A percentile compares a stretch with the other conserved stretches of the same genome.
These are phyloP conservation scores for Penicillium sp. DNA, from an alignment of 2,329 filamentous ascomycete species.

Conservation along the genomic window DNA sequence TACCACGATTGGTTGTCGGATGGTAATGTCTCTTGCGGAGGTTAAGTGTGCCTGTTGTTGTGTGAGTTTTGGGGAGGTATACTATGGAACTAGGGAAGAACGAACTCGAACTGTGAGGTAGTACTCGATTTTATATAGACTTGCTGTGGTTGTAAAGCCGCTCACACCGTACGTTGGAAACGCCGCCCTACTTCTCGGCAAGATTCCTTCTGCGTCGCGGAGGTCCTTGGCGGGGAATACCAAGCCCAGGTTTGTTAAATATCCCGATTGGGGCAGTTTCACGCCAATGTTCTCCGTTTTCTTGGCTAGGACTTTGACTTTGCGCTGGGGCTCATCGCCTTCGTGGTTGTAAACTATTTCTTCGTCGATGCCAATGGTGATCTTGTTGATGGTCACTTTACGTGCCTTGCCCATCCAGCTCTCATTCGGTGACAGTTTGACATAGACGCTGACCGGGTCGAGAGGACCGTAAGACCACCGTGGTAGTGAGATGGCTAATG, in stretches of 20 bases:
- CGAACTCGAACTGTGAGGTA: conserved; percentile 83
- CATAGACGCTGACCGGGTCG: conserved; percentile 91
- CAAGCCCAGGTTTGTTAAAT: conserved; percentile 82
- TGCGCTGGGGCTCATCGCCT: conserved; percentile 86
- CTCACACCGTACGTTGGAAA: conserved; percentile 83
- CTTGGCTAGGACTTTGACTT: conserved; percentile 76
- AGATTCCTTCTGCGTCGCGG: conserved; percentile 74
- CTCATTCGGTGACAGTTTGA: conserved; percentile 83
- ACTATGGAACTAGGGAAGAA: not conserved
- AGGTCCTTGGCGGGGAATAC: conserved; percentile 85
- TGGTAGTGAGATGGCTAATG: conserved; percentile 80
- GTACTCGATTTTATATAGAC: conserved; percentile 96
- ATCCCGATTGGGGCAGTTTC: conserved; percentile 82
- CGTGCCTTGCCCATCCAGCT: conserved; percentile 86
- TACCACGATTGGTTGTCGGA: conserved; percentile 89
- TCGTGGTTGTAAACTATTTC: conserved; percentile 98
- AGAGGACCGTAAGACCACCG: conserved; percentile 93
- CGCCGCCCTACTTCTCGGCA: conserved; percentile 72
- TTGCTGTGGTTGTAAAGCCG: conserved; percentile 88
- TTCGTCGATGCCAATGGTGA: conserved; percentile 88
- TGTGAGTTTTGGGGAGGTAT: conserved; percentile 15
- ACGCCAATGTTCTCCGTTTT: conserved; percentile 71
- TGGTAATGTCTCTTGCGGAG: conserved; percentile 73
- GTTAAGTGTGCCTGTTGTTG: conserved; percentile 67
- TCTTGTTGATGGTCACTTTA: conserved; percentile 85